phyloP scores from a whole-genome alignment of 2,329 filamentous ascomycete species.

The Emmonsia crescens region DNA sequence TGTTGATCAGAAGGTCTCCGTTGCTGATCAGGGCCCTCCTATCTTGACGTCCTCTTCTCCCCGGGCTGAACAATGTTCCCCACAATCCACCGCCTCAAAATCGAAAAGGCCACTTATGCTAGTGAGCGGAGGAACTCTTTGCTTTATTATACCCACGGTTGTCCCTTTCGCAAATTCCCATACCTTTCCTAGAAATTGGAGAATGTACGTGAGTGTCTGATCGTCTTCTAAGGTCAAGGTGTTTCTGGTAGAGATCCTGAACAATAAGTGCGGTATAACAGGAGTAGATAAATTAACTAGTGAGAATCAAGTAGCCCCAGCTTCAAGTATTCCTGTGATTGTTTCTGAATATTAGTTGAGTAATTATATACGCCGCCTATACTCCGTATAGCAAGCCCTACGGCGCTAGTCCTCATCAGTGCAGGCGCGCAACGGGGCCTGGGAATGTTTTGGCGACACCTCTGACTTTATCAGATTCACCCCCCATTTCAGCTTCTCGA shows the following conservation, averaged over 20 bases:
- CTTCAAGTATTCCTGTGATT: background rate
- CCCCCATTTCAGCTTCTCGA: background rate
- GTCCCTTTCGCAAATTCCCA: background rate
- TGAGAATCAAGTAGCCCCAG: background rate
- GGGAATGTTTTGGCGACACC: background rate
- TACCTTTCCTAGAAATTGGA: background rate
- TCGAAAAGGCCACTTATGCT: background rate
- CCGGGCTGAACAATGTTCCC: too few relatives aligned
- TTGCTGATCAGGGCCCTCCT: too few relatives aligned
- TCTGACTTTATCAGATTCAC: background rate
- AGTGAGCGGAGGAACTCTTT: background rate
- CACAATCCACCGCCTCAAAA: background rate
- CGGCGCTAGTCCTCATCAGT: conserved; percentile 1
- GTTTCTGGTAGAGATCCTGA: background rate
- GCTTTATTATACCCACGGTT: background rate
- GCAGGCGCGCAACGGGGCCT: background rate
- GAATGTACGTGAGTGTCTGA: background rate
- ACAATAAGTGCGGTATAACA: background rate
- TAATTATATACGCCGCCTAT: background rate
- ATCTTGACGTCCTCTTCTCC: background rate
- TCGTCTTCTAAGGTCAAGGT: too few relatives aligned
- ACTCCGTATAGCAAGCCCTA: too few relatives aligned
- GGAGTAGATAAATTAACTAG: background rate
- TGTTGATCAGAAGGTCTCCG: background rate
- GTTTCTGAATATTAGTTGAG: background rate